These are phyloP conservation scores for Fusarium albosuccineum DNA, from an alignment of 2,329 filamentous ascomycete species.

Conservation along the genomic window DNA sequence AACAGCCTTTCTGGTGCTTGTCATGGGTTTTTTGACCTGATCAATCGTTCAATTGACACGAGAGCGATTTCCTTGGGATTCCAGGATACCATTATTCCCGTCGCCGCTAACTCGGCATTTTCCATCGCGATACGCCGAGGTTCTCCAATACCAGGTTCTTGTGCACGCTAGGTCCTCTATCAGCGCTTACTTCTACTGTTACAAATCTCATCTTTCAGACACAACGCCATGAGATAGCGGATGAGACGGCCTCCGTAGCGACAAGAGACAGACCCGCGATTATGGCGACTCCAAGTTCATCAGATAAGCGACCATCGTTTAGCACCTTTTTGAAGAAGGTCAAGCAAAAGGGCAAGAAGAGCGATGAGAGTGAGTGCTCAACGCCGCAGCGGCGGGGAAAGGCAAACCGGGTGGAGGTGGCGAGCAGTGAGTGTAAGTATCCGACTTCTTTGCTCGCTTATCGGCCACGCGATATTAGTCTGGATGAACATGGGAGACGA, in stretches of 20 bases:
- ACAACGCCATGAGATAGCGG: constrained; percentile 23
- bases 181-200: neutral
- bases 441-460: neutral
- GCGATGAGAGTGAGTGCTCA: constrained; percentile 25
- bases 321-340: constrained; percentile 61
- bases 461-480: neutral
- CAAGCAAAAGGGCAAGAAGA: constrained; percentile 49
- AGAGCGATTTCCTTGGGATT: too few relatives aligned
- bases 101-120: too few relatives aligned
- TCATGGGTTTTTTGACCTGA: too few relatives aligned
- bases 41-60: too few relatives aligned
- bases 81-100: too few relatives aligned
- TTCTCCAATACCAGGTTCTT: neutral
- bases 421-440: constrained; percentile 46
- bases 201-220: neutral
- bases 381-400: constrained; percentile 17
- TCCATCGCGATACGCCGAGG: neutral
- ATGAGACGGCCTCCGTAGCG: constrained; percentile 5
- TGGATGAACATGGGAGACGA: neutral
- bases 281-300: constrained; percentile 20
- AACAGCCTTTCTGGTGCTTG: neutral
- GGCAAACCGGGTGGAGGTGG: constrained; percentile 14
- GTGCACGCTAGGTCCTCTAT: neutral
- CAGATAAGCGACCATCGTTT: constrained; percentile 58
- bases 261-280: constrained; percentile 2